These are phyloP conservation scores for Venturia carpophila DNA, from an alignment of 2,329 filamentous ascomycete species.

Conservation along the genomic window DNA sequence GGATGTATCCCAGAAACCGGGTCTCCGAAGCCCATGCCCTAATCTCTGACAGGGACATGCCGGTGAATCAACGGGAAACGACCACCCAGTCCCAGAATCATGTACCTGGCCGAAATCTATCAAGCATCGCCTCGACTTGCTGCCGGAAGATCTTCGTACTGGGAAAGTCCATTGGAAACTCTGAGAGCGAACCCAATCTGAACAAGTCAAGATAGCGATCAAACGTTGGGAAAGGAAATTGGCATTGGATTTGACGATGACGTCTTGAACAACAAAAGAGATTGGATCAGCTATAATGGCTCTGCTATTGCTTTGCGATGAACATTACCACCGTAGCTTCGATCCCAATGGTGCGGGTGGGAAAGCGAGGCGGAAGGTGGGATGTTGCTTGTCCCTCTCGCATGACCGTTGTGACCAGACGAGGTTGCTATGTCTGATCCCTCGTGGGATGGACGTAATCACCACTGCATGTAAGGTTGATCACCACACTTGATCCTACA, in stretches of 20 bases:
- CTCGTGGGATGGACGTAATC: slow-evolving; percentile 3
- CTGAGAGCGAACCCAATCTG: neutral
- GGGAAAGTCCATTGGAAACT: neutral
- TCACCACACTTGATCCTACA: neutral
- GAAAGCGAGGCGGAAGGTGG: slow-evolving; percentile 2
- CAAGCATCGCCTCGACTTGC: slow-evolving; percentile 8
- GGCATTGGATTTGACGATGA: neutral
- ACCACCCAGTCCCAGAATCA: neutral
- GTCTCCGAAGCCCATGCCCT: slow-evolving; percentile 6
- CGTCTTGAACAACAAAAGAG: neutral
- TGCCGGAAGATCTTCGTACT: slow-evolving; percentile 1
- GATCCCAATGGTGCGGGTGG: neutral
- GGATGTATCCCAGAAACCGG: slow-evolving; percentile 8
- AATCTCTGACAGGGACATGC: slow-evolving; percentile 1
- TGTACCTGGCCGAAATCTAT: neutral
- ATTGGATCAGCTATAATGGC: neutral
- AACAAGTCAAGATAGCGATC: neutral
- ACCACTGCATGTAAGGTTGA: neutral
- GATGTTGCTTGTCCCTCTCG: slow-evolving; percentile 1
- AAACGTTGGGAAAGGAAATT: neutral
- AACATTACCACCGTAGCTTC: neutral
- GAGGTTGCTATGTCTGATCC: neutral
- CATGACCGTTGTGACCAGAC: neutral
- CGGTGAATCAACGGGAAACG: neutral
- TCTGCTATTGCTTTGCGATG: neutral